These are phyloP conservation scores for Mortierella sp. DNA, from an alignment of 371 early-diverging fungal species.

Conservation along the genomic window DNA sequence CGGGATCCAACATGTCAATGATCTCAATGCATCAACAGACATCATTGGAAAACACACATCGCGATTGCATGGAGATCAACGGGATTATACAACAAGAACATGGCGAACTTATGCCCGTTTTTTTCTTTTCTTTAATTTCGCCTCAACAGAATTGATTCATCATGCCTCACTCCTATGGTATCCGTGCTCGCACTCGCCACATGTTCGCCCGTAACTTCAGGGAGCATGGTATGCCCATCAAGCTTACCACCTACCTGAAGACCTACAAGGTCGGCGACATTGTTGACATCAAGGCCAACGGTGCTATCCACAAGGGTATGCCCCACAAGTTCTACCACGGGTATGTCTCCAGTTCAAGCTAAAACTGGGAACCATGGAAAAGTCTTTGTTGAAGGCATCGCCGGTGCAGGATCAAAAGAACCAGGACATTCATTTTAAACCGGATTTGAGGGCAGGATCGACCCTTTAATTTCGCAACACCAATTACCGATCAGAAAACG, in stretches of 20 bases:
- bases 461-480: too few species aligned
- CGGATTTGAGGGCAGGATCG: too few species aligned
- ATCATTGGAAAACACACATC: neutral
- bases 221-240: slow-evolving; percentile 71
- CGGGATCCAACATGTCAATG: neutral
- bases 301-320: slow-evolving; percentile 99
- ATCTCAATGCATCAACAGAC: neutral
- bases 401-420: too few species aligned
- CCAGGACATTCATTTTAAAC: too few species aligned
- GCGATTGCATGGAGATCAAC: neutral
- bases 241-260: slow-evolving; percentile 93
- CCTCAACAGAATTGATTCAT: slow-evolving; percentile 11
- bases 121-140: neutral
- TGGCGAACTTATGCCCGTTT: slow-evolving; percentile 6
- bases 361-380: too few species aligned
- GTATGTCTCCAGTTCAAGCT: slow-evolving; percentile 67
- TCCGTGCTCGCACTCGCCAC: slow-evolving; percentile 99
- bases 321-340: slow-evolving; percentile 99
- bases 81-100: neutral
- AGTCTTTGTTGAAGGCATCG: too few species aligned
- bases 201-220: slow-evolving; percentile 97
- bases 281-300: slow-evolving; percentile 98
- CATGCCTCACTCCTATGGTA: slow-evolving; percentile 96
- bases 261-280: slow-evolving; percentile 88
- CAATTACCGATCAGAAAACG: neutral